Evolutionary conservation across 257 asterid species (phyloP), one percentile per base, ranked within the genome.

Genomic region (Cordia subcordata): DNA sequence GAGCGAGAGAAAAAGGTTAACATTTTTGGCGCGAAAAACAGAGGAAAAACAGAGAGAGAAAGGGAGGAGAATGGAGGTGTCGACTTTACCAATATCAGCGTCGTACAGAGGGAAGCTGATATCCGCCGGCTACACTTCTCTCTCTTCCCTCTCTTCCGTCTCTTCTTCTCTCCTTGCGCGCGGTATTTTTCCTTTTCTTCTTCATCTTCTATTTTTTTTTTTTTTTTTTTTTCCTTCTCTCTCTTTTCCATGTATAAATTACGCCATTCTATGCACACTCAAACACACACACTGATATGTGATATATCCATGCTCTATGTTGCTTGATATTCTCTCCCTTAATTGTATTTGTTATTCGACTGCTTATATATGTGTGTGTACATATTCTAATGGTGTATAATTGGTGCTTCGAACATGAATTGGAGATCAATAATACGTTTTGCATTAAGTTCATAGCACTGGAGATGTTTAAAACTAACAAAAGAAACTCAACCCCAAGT

Each of bases 81-180:
- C 86, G 72, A 82, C 76, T 58, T 72, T 87, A 17, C 94, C 96
- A 8, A 81, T 87, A 57, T 85, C 96, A 49, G 85, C 94, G 51
- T 81, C 96, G 61, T 92, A 70, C 14, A 80, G 95, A 64, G 90
- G 82, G 15, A 88, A 85, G 74, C 62, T 88, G 75, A 78, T 84
- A 47, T 80, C 90, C 23, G 81, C 85, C n/a, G 96, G 96, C 67
- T 84, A 82, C 65, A 64, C 78, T 63, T 84, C 86, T 64, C 78
- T 86, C 37, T 72, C 89, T 15, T 83, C 94, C 8, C 86, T 85
- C 20, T 67, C 82, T 67, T 65, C 88, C 58, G 39, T 77, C 32
- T 68, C 89, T 53, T 58, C 79, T 21, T 62, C 85, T 50, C 73
- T 55, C 33, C 79, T 83, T 63, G 78, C 94, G 58, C 83, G 67